Base-by-base conservation (phyloP, 1,139 yeast species). In the Magnusiomyces clavatus region DNA sequence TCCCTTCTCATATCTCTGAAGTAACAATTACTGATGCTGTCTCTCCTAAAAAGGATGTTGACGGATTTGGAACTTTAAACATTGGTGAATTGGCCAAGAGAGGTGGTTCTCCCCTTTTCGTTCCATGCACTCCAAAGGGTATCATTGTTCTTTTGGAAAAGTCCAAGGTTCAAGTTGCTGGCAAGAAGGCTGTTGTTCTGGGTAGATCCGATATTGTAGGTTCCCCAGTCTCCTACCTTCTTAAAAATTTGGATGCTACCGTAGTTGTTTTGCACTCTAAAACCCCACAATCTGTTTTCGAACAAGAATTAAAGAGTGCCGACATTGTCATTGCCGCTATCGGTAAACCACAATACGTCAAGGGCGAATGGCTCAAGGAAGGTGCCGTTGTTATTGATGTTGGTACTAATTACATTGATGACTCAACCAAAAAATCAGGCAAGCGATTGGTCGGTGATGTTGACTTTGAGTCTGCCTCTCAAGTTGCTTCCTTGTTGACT, bases 191-290 rank as follows among this genome's bases (percentile, higher is more conserved):
- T n/a, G 96, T 92, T 50, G 97, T 92, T 41, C 75, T 92, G 54
- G 98, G 98, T 52, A 81, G 98, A 69, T 86, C 95, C 47, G 97
- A 92, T 66, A 92, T 92, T 63, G 98, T 92, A 29, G 98, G 98
- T 52, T 80, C 84, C 57, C 98, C 98, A 47, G 87, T 89, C 51
- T 86, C 97, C 43, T 80, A 82, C 57, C 74, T 92, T 65, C 77
- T 92, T 64, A 83, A 84, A 64, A 79, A 83, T 59, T 82, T 81
- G 50, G 83, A 89, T 66, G 90, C 90, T 56, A 86, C 92, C 48
- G 96, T 95, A 52, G 86, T 97, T 19, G 83, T 86, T 38, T 74
- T 83, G 62, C 98, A 92, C 71, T 82, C 95, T 39, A 78, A 78
- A 67, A 83, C 96, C 41, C 31, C 31, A 24, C 31, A 24, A 24